Base-by-base conservation (phyloP, 805 yeast species). In the Dipodascopsis uninucleata region DNA sequence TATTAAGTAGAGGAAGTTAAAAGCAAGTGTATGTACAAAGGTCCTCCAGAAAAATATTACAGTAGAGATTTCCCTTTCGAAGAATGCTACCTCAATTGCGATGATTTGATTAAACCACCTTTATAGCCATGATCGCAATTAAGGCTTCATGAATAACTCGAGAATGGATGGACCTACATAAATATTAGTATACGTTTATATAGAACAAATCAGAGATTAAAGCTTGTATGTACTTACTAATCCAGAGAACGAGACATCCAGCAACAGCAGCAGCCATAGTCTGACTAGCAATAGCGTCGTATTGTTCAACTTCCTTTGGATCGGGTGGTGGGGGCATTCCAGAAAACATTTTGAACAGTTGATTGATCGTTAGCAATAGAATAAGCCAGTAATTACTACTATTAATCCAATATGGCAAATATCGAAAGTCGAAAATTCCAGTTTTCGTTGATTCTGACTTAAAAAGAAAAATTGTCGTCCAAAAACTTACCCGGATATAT, bases 171-270 rank as follows among this genome's bases (percentile, higher is more conserved):
- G 50, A 21, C 36, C 50, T 45, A 20, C 8, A 31, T 4, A 31
- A 24, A 7, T 33, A 18, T 23, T 2, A 10, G 34, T 29, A 6
- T 12, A 9, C 16, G 16, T 31, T 21, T 31, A 21, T 31, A 14
- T 8, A 8, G 17, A 10, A 8, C 31, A 7, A n/a, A 28, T 17
- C 23, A 28, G 5, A 12, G 29, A 26, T 12, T n/a, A 10, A 26
- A 40, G 69, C 66, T 61, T 26, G 12, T 28, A 29, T 25, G 33
- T 36, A 36, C 50, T 14, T 47, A 63, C 67, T 63, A 31, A 65
- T 53, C 70, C 71, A 68, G 28, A 68, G 59, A n/a, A 66, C 68
- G 28, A 59, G 65, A 23, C 68, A 70, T 20, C 59, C 45, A 45
- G 54, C 58, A 28, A 62, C 51, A 31, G 68, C 60, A 43, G 59